phyloP scores from a whole-genome alignment of 164 flowering plant genomes.

The Berberis vulgaris region DNA sequence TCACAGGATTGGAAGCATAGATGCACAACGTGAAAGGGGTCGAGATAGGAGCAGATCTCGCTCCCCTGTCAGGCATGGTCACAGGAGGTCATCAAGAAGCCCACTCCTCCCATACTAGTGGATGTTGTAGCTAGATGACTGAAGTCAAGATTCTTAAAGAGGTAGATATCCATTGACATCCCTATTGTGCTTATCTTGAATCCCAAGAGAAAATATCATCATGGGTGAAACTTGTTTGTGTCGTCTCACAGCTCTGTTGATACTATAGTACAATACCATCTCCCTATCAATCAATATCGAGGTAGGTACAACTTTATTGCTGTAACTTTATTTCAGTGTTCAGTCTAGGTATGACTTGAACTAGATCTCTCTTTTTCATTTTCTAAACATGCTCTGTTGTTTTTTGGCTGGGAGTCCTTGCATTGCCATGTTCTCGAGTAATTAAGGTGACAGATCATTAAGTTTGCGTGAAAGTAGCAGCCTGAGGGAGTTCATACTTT shows the following conservation, averaged over 20 bases:
- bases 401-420: conserved; percentile 8
- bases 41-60: conserved; percentile 61
- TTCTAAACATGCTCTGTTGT: conserved; percentile 10
- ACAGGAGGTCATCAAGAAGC: conserved; percentile 61
- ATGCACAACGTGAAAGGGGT: conserved; percentile 15
- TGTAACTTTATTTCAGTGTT: conserved; percentile 18
- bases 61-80: conserved; percentile 66
- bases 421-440: conserved; percentile 13
- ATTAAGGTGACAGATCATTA: conserved; percentile 19
- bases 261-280: conserved; percentile 44
- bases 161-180: conserved; percentile 48
- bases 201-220: conserved; percentile 22
- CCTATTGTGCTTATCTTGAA: conserved; percentile 30
- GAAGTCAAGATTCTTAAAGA: conserved; percentile 30
- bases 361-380: conserved; percentile 12
- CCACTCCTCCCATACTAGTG: conserved; percentile 46
- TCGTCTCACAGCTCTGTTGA: conserved; percentile 63
- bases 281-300: conserved; percentile 50
- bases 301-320: conserved; percentile 51
- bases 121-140: conserved; percentile 27
- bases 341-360: conserved; percentile 13
- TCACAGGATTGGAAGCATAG: conserved; percentile 22
- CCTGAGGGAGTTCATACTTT: conserved; percentile 19
- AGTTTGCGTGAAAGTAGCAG: conserved; percentile 22
- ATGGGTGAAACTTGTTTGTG: conserved; percentile 38